Percentiles rank a stretch among this genome's conserved stretches.
phyloP scores from a whole-genome alignment of 2,329 filamentous ascomycete species.

The Scedosporium dehoogii region DNA sequence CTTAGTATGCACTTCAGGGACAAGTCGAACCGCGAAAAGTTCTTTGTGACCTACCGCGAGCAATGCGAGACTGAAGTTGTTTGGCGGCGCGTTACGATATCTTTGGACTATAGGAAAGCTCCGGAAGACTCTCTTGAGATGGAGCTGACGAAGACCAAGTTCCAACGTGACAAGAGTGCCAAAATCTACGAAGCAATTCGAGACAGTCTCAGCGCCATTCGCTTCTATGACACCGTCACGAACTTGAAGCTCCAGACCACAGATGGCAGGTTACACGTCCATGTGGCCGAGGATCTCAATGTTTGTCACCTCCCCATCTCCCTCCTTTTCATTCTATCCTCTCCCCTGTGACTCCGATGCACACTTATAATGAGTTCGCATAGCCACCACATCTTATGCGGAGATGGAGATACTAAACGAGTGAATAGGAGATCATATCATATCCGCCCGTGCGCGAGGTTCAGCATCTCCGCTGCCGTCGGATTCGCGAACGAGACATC shows the following conservation, averaged over 20 bases:
- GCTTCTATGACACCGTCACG: constrained; percentile 93
- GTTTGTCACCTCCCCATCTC: constrained; percentile 26
- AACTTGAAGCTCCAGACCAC: constrained; percentile 89
- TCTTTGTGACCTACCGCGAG: constrained; percentile 92
- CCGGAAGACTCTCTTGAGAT: constrained; percentile 74
- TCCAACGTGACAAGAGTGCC: constrained; percentile 83
- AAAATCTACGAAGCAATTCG: constrained; percentile 93
- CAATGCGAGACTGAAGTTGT: constrained; percentile 43
- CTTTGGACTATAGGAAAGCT: constrained; percentile 80
- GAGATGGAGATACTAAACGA: not conserved
- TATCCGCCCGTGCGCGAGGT: constrained; percentile 69
- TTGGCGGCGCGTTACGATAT: constrained; percentile 86
- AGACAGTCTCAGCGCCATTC: constrained; percentile 83
- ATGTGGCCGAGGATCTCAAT: constrained; percentile 94
- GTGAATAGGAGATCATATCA: constrained; percentile 64
- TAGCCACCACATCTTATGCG: not conserved
- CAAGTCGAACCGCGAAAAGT: constrained; percentile 86
- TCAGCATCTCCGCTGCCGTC: constrained; percentile 57
- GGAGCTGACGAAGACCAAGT: constrained; percentile 67
- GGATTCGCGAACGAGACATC: constrained; percentile 63
- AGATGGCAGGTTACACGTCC: constrained; percentile 81
- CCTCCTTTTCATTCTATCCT: not conserved
- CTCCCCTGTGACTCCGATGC: not conserved
- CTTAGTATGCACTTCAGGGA: constrained; percentile 98
- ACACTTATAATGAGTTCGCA: not conserved